These are phyloP conservation scores for Vigna unguiculata DNA, from an alignment of 306 rosid genomes.

Conservation along the genomic window DNA sequence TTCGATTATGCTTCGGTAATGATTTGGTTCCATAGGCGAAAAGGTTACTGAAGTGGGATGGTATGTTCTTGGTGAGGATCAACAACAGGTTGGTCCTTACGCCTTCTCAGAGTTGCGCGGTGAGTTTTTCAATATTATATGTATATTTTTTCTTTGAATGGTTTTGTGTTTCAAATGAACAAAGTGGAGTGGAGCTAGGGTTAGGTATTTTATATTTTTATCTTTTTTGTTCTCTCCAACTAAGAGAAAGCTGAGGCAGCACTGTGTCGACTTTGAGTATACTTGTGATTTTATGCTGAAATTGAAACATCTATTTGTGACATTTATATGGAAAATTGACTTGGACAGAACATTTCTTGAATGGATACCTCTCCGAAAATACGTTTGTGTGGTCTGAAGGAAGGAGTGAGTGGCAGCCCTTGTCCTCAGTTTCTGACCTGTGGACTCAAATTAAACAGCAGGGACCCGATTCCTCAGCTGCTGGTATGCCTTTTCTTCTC, in stretches of 20 bases:
- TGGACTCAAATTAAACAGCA: slow-evolving; percentile 53
- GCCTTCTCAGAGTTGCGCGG: slow-evolving; percentile 80
- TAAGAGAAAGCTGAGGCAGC: slow-evolving; percentile 48
- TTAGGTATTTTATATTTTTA: slow-evolving; percentile 21
- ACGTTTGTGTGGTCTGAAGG: slow-evolving; percentile 92
- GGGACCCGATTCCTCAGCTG: slow-evolving; percentile 48
- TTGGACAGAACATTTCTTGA: slow-evolving; percentile 84
- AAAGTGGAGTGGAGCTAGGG: slow-evolving; percentile 30
- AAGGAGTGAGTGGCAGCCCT: slow-evolving; percentile 81
- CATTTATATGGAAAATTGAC: slow-evolving; percentile 55
- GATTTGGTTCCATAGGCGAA: slow-evolving; percentile 45
- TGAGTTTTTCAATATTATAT: slow-evolving; percentile 50
- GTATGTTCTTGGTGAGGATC: slow-evolving; percentile 84
- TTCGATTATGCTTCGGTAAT: neutral
- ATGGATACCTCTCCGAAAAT: slow-evolving; percentile 71
- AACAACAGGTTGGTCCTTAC: slow-evolving; percentile 87
- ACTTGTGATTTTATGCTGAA: slow-evolving; percentile 52
- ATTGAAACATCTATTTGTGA: slow-evolving; percentile 51
- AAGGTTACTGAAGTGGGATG: slow-evolving; percentile 69
- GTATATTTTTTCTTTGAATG: neutral
- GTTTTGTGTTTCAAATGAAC: slow-evolving; percentile 28
- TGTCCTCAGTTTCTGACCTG: slow-evolving; percentile 73
- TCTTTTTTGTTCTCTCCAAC: slow-evolving; percentile 47
- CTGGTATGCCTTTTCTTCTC: slow-evolving; percentile 49
- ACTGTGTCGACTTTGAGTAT: slow-evolving; percentile 55